Base-by-base conservation (phyloP, 2,329 filamentous ascomycete species). In the Penicillium sp. region DNA sequence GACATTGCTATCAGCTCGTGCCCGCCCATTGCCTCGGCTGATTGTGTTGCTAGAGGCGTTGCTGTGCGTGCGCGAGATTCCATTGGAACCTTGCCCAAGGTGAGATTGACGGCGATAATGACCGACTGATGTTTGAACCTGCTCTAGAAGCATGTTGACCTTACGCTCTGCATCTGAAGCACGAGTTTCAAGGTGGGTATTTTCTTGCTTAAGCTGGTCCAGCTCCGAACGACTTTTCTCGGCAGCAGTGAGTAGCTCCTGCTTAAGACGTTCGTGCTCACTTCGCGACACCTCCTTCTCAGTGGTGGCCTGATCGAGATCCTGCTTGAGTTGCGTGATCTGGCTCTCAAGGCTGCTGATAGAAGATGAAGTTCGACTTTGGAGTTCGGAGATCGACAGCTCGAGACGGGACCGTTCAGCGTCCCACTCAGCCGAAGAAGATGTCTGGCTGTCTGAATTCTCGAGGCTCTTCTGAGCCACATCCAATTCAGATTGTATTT, bases 71-170 rank as follows among this genome's bases (percentile, higher is more conserved):
- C 87, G 82, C 14, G 70, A 74, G 54, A 75, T 69, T n/a, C 69
- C 73, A 56, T 72, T 76, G 57, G 66, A 45, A 24, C 66, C 63
- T 69, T 75, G 67, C 47, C 68, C 69, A 56, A 74, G 70, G 61
- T 84, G 79, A 5, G 83, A 84, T 65, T 85, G 91, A 39, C 94
- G 89, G 53, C 94, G 89, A 74, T 97, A 97, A 72, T 90, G 96
- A 75, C 94, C 92, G 16, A 99, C 94, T 4, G 91, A 96, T 39
- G 87, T 86, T 74, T 96, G 93, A 37, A 99, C 92, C 70, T 97
- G 93, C 72, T 97, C 92, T 13, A 99, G 85, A 48, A 99, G 85
- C 68, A 96, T 84, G 32, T 90, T 90, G 22, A 99, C 94, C 69
- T 96, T 96, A 62, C 90, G 87, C 77, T 99, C 94, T 1, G 94